phyloP scores from a whole-genome alignment of 2,329 filamentous ascomycete genomes.

The Venturia asperata region DNA sequence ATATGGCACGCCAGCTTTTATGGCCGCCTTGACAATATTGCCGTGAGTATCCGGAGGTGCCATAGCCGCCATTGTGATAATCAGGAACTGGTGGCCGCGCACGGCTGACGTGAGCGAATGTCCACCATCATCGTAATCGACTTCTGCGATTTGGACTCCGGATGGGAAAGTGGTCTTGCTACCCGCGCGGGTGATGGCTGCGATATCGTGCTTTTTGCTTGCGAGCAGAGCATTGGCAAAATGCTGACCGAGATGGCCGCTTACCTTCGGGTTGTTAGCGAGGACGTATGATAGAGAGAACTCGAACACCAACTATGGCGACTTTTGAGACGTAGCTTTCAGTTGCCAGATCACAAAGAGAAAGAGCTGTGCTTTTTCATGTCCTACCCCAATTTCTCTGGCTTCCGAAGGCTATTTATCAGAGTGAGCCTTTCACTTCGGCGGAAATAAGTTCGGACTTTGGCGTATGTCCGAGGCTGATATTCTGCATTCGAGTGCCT shows the following conservation, averaged over 20 bases:
- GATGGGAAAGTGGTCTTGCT: constrained; percentile 38
- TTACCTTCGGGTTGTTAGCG: constrained; percentile 23
- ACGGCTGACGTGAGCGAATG: constrained; percentile 32
- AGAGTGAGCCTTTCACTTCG: neutral
- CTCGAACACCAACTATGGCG: constrained; percentile 34
- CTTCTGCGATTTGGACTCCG: constrained; percentile 33
- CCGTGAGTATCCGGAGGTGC: constrained; percentile 28
- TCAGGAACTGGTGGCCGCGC: constrained; percentile 32
- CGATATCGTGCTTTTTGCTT: constrained; percentile 43
- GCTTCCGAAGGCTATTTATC: neutral
- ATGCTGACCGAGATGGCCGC: constrained; percentile 35
- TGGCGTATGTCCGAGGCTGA: too few relatives aligned
- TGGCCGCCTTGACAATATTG: constrained; percentile 32
- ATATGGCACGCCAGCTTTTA: constrained; percentile 33
- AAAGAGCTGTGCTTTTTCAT: neutral
- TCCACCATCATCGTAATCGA: constrained; percentile 42
- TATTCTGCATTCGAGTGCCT: too few relatives aligned
- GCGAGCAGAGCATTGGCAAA: constrained; percentile 37
- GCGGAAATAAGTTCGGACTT: too few relatives aligned
- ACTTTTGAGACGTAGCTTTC: constrained; percentile 31
- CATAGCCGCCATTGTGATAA: constrained; percentile 34
- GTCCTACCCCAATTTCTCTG: neutral
- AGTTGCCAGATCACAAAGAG: neutral
- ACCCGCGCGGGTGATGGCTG: constrained; percentile 42
- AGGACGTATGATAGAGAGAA: neutral